These are phyloP conservation scores for Physaria fendleri DNA, from an alignment of 345 rosid genomes.

Conservation along the genomic window DNA sequence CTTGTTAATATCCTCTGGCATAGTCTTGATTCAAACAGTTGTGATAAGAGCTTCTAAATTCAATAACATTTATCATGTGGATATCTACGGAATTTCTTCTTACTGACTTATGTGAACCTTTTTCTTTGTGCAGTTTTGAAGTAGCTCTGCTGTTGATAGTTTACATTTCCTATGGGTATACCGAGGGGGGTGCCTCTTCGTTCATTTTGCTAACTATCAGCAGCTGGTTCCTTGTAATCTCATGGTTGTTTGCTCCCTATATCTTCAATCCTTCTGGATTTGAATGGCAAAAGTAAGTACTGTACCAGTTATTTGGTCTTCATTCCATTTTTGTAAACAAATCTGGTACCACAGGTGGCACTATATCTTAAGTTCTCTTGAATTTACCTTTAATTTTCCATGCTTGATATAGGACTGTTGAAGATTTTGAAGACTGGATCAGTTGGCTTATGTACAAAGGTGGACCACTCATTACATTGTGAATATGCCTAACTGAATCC, in stretches of 20 bases:
- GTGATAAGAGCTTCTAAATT: constrained; percentile 8
- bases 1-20: constrained; percentile 1
- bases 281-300: constrained; percentile 97
- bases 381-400: background rate
- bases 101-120: background rate
- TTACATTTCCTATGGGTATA: constrained; percentile 90
- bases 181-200: constrained; percentile 65
- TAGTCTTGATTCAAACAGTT: constrained; percentile 16
- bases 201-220: constrained; percentile 78
- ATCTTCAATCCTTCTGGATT: constrained; percentile 99
- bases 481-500: background rate
- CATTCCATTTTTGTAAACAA: background rate
- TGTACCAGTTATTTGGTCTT: constrained; percentile 1
- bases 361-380: background rate
- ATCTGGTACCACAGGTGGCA: constrained; percentile 3
- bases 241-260: constrained; percentile 98
- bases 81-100: background rate
- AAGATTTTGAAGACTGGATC: constrained; percentile 96
- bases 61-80: background rate
- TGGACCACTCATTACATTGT: constrained; percentile 36
- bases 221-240: constrained; percentile 96
- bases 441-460: constrained; percentile 98
- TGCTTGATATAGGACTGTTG: constrained; percentile 70
- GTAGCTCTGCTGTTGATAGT: constrained; percentile 91
- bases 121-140: constrained; percentile 59